Evolutionary conservation across 2,329 filamentous ascomycete genomes (phyloP).

Genomic region (Aciculosporium take): DNA sequence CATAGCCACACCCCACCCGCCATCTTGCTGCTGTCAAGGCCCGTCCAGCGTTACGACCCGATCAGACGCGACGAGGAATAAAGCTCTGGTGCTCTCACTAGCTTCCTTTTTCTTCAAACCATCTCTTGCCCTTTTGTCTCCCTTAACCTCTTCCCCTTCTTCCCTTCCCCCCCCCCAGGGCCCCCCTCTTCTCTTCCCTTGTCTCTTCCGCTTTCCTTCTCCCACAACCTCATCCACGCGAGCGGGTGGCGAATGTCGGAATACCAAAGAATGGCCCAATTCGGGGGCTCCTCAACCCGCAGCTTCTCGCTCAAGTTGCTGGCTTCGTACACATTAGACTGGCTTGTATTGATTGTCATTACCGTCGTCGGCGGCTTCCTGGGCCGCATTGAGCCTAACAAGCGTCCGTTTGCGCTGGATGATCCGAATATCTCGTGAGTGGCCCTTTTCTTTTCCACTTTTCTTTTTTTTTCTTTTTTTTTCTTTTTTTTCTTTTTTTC

Average conservation of each 20-base stretch:
- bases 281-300: conserved; percentile 10
- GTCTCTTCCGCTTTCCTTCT: no score
- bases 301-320: conserved; percentile 25
- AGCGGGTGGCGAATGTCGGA: conserved; percentile 11
- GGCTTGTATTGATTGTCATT: conserved; percentile 50
- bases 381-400: conserved; percentile 45
- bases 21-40: no score
- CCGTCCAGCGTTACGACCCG: no score
- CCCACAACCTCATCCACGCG: conserved; percentile 1
- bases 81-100: background rate
- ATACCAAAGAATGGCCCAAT: conserved; percentile 16
- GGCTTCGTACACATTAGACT: conserved; percentile 60
- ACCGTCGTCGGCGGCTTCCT: conserved; percentile 45
- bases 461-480: background rate
- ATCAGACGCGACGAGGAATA: no score
- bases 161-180: background rate
- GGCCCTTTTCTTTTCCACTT: background rate
- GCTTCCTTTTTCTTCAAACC: background rate
- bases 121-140: background rate
- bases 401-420: conserved; percentile 53
- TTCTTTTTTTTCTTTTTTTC: background rate
- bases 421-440: conserved; percentile 62
- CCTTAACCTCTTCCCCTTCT: background rate
- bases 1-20: no score
- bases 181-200: background rate